phyloP scores from a whole-genome alignment of 1,284 basidiomycete genomes.

The Hemileia vastatrix region DNA sequence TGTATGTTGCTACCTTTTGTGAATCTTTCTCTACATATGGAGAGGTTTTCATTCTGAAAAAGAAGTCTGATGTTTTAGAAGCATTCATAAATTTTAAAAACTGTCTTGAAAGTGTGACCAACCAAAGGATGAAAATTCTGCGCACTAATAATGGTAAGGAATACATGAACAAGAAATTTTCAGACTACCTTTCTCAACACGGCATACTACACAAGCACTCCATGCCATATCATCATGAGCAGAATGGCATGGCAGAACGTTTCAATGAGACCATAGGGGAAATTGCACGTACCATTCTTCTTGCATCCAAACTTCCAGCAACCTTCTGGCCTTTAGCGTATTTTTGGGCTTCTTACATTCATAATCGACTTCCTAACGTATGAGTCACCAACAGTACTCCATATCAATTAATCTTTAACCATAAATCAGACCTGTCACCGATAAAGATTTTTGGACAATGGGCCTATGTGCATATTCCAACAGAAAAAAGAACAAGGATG shows the following conservation, averaged over 20 bases:
- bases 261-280: not conserved
- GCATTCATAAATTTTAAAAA: too few species aligned
- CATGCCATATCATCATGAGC: not conserved
- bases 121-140: not conserved
- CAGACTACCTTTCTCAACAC: too few species aligned
- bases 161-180: not conserved
- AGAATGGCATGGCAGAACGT: not conserved
- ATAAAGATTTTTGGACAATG: not conserved
- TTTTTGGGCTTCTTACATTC: not conserved
- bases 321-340: not conserved
- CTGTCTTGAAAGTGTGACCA: too few species aligned
- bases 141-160: not conserved
- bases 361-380: not conserved
- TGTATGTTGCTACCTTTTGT: too few species aligned
- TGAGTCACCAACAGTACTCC: not conserved
- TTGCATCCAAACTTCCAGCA: not conserved
- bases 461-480: not conserved
- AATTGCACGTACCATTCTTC: not conserved
- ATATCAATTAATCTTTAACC: not conserved
- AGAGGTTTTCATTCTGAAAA: too few species aligned
- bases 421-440: not conserved
- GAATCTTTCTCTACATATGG: too few species aligned
- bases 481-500: too few species aligned
- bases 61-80: too few species aligned
- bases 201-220: too few species aligned